Evolutionary conservation across 2,329 filamentous ascomycete species (phyloP).

Genomic region (Phyllachora maydis): DNA sequence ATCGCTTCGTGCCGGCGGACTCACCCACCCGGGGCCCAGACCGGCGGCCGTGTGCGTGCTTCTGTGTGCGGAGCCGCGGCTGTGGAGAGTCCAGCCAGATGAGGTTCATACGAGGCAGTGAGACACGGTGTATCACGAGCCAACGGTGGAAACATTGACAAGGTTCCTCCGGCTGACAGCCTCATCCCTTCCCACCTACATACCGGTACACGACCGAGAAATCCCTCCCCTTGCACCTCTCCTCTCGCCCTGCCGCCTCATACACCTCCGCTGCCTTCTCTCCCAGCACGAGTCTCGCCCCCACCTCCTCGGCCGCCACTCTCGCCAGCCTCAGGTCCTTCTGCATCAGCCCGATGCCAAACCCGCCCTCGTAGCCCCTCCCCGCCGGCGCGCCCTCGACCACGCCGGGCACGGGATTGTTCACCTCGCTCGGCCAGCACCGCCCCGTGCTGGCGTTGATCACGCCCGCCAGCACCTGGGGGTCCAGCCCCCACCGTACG

Average conservation of each 20-base stretch:
- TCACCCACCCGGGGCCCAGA: no score
- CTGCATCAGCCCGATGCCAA: slow-evolving; percentile 58
- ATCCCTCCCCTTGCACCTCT: slow-evolving; percentile 46
- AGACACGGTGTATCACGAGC: no score
- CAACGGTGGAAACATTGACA: no score
- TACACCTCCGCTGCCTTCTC: slow-evolving; percentile 46
- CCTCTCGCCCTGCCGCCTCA: slow-evolving; percentile 37
- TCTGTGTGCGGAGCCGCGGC: slow-evolving; percentile 22
- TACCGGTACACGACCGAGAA: slow-evolving; percentile 70
- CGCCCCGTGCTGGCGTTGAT: slow-evolving; percentile 88
- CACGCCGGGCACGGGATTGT: slow-evolving; percentile 84
- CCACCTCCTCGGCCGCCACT: slow-evolving; percentile 46
- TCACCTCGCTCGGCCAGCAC: slow-evolving; percentile 91
- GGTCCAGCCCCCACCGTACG: slow-evolving; percentile 37
- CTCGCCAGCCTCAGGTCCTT: slow-evolving; percentile 62
- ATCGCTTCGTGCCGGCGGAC: no score
- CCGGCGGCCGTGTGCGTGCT: no score
- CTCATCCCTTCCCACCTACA: slow-evolving; percentile 35
- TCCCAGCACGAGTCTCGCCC: slow-evolving; percentile 43
- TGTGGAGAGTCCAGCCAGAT: slow-evolving; percentile 20
- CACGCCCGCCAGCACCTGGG: slow-evolving; percentile 52
- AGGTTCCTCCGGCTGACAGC: no score
- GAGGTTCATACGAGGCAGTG: no score
- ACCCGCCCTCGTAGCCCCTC: slow-evolving; percentile 58
- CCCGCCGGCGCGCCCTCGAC: slow-evolving; percentile 54